A percentile compares a stretch with the other conserved stretches of the same genome.
These are phyloP conservation scores for Deakozyma indianensis DNA, from an alignment of 805 yeast genomes.

Conservation along the genomic window DNA sequence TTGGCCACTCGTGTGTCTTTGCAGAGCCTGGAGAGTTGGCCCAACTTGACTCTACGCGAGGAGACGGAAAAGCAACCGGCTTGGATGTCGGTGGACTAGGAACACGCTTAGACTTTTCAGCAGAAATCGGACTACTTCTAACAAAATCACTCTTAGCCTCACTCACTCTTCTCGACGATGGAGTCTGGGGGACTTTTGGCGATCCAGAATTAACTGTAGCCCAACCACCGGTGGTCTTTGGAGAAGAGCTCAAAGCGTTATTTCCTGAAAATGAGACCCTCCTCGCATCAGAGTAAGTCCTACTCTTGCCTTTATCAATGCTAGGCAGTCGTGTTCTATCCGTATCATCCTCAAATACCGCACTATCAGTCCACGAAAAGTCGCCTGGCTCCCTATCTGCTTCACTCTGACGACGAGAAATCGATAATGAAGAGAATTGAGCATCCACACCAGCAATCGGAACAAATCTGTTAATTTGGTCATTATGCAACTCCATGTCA, in stretches of 20 bases:
- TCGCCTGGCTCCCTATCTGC: not conserved
- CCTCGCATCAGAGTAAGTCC: not conserved
- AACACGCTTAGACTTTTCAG: too few species aligned
- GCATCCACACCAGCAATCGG: not conserved
- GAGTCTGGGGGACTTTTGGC: not conserved
- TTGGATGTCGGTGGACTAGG: too few species aligned
- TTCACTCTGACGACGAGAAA: not conserved
- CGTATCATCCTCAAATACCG: not conserved
- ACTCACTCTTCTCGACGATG: too few species aligned
- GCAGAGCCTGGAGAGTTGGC: too few species aligned
- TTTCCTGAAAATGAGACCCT: not conserved
- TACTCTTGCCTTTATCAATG: conserved; percentile 4
- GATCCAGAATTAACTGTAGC: not conserved
- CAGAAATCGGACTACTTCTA: too few species aligned
- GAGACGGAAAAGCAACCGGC: too few species aligned
- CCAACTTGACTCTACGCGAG: too few species aligned
- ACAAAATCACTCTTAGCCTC: too few species aligned
- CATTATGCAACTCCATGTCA: not conserved
- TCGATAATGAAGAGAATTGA: not conserved
- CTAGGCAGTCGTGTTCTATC: not conserved
- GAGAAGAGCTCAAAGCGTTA: not conserved
- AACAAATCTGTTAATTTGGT: not conserved
- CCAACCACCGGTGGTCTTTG: not conserved
- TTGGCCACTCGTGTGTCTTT: too few species aligned
- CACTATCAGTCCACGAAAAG: not conserved